Evolutionary conservation across 75 land plant genomes (phyloP), one percentile per base, ranked within the genome.

Genomic region (Sequoia sempervirens): DNA sequence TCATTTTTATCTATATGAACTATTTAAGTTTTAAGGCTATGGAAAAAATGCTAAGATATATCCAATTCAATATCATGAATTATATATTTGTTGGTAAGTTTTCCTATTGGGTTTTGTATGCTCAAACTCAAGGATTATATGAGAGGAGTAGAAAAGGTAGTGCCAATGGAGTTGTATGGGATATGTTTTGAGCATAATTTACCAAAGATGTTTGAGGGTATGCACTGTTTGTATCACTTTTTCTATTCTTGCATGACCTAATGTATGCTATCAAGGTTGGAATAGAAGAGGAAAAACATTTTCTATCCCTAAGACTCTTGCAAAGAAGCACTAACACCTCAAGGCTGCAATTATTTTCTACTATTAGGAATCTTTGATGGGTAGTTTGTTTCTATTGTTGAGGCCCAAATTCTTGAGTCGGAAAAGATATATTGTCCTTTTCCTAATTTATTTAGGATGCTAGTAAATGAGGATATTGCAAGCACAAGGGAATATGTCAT

Each of bases 361-460:
- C 83, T 84, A 5, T 20, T 20, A 9, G 40, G 34, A 2, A 69
- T 37, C 17, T 85, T 72, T 40, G 79, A 72, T 11, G 17, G 5
- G 13, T 32, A 13, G 38, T 72, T 14, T 17, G 17, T 14, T 23
- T 2, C 10, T 6, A 72, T 20, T 12, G 6, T 10, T 0, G 2
- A 34, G 37, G 74, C 37, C 32, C 37, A 72, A 72, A 85, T 85
- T 53, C 76, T 85, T 28, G 54, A 73, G 9, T 26, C 17, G 2
- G n/a, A 30, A 32, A 82, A 82, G 43, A 84, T 85, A 2, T 75
- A 61, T n/a, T 85, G 80, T 32, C 80, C 86, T 17, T 85, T 50
- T 78, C 28, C 30, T 0, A 79, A 50, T 32, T 85, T 47, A 10
- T 85, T 84, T 2, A 28, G 11, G 15, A 6, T 85, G 23, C 81